Percentiles rank a stretch among this genome's conserved stretches.
phyloP scores from a whole-genome alignment of 192 early-diverging fungal species.

The Coemansia sp. region DNA sequence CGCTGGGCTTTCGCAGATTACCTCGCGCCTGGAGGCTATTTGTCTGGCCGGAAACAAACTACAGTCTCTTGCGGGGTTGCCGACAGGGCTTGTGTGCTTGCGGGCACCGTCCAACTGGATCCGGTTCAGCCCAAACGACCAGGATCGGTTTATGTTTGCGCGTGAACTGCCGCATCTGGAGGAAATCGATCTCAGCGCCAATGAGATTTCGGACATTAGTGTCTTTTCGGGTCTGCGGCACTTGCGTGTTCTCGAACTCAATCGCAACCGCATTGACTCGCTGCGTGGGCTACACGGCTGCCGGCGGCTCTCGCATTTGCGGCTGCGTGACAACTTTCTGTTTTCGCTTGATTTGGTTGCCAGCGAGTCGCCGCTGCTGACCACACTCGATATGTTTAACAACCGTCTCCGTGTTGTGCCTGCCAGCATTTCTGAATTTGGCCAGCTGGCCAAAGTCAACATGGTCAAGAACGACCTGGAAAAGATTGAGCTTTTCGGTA shows the following conservation, averaged over 20 bases:
- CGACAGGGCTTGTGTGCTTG: slow-evolving; percentile 38
- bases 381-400: slow-evolving; percentile 42
- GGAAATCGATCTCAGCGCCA: slow-evolving; percentile 45
- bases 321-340: slow-evolving; percentile 47
- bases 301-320: slow-evolving; percentile 31
- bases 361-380: slow-evolving; percentile 32
- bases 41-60: slow-evolving; percentile 45
- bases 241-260: slow-evolving; percentile 40
- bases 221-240: slow-evolving; percentile 50
- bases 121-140: slow-evolving; percentile 29
- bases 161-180: slow-evolving; percentile 53
- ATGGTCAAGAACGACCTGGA: slow-evolving; percentile 49
- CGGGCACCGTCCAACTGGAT: slow-evolving; percentile 52
- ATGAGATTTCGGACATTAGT: slow-evolving; percentile 48
- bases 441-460: slow-evolving; percentile 31
- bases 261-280: slow-evolving; percentile 43
- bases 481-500: slow-evolving; percentile 30
- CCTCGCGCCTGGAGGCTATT: slow-evolving; percentile 46
- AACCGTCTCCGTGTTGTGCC: slow-evolving; percentile 44
- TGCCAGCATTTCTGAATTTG: slow-evolving; percentile 36
- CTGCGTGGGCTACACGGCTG: slow-evolving; percentile 33
- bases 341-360: slow-evolving; percentile 37
- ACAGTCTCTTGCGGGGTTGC: slow-evolving; percentile 36
- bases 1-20: slow-evolving; percentile 35
- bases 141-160: slow-evolving; percentile 33